Conservation (phyloP, 208 protist species). For the Leishmania turanica region DNA sequence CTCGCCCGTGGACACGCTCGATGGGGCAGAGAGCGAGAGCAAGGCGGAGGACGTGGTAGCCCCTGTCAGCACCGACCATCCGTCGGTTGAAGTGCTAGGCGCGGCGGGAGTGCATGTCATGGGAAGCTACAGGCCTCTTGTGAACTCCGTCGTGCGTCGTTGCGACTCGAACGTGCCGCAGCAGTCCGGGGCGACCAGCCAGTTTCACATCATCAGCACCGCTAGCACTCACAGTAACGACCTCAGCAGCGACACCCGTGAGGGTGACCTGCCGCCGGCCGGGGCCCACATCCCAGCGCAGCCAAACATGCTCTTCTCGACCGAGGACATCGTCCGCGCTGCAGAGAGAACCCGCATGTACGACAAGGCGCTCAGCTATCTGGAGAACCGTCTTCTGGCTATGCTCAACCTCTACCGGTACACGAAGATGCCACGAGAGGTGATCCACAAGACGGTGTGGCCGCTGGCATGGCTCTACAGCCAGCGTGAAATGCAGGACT, state of each 20-base stretch:
- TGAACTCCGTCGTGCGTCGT: constrained; percentile 28
- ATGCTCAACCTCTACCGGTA: constrained; percentile 78
- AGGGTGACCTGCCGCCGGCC: constrained; percentile 17
- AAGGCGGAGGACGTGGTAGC: constrained; percentile 16
- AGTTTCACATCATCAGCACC: constrained; percentile 19
- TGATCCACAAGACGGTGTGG: constrained; percentile 79
- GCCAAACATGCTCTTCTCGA: constrained; percentile 80
- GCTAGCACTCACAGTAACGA: constrained; percentile 20
- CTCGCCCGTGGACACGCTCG: constrained; percentile 33
- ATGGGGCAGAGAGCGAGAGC: constrained; percentile 27
- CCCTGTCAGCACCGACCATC: not conserved
- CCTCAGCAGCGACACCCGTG: constrained; percentile 23
- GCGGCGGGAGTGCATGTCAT: constrained; percentile 21
- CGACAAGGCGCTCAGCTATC: constrained; percentile 90
- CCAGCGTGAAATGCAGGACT: constrained; percentile 92
- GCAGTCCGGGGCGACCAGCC: constrained; percentile 1
- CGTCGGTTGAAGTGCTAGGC: constrained; percentile 14
- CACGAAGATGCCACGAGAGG: constrained; percentile 65
- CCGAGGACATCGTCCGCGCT: constrained; percentile 81
- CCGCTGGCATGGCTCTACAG: constrained; percentile 90
- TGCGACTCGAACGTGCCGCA: constrained; percentile 11
- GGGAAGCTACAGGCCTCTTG: constrained; percentile 36
- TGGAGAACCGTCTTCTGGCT: constrained; percentile 73
- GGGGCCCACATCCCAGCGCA: constrained; percentile 45
- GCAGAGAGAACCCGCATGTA: constrained; percentile 88